Base-by-base conservation (phyloP, 768 basidiomycete species). In the Udeniomyces megalosporus region DNA sequence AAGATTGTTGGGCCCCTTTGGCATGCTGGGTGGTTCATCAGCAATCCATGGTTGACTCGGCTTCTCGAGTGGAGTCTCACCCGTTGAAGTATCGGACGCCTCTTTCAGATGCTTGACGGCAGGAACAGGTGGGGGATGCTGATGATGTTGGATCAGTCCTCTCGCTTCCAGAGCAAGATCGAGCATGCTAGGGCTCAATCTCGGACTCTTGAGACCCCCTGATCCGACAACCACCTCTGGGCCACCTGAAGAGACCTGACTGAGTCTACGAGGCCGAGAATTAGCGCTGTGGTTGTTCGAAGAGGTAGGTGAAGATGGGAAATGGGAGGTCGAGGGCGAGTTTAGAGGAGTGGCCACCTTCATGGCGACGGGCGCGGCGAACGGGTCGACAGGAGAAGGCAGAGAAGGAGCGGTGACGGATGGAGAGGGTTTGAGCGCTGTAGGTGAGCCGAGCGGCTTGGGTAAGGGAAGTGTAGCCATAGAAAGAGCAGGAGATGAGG, bases 111-210 rank as follows among this genome's bases (percentile, higher is more conserved):
- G 38, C 38, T 17, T 42, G n/a, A n/a, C n/a, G n/a, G n/a, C n/a
- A n/a, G n/a, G n/a, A n/a, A n/a, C n/a, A n/a, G n/a, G n/a, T n/a
- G n/a, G n/a, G n/a, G n/a, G n/a, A n/a, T n/a, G n/a, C n/a, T n/a
- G n/a, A n/a, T n/a, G n/a, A 6, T 42, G 42, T 44, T 57, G 55
- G 22, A 57, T 57, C 42, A 57, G 26, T 3, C 55, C 55, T 31
- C 44, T 44, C 28, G 55, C 55, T 38, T 57, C 55, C 12, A 57
- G 22, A 17, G 55, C 55, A 4, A 57, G 55, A 17, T 57, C 55
- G 24, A 57, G 42, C 55, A 57, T 57, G 44, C 55, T 57, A 8
- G 55, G 55, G 35, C 55, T 57, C 42, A 57, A n/a, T 44, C 55
- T 44, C 10, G 55, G 55, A 31, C 55, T 57, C 44, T 57, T 57